These are phyloP conservation scores for Leccinum fibrillosum DNA, from an alignment of 768 basidiomycete species.

Conservation along the genomic window DNA sequence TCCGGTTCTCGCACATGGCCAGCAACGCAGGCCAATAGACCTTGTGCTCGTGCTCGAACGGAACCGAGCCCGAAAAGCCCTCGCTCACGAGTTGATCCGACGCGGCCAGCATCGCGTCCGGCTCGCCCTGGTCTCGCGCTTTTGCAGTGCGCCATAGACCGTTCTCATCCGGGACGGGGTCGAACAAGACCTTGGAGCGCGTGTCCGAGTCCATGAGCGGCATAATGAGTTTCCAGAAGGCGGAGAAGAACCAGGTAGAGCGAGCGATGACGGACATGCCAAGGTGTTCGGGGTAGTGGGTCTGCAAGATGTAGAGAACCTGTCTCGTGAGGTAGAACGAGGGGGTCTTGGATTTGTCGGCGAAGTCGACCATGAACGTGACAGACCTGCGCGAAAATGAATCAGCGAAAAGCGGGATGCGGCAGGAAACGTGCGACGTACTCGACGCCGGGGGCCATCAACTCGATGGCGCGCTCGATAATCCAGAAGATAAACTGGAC, in stretches of 20 bases:
- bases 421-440: conserved; percentile 33
- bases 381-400: not conserved
- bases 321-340: conserved; percentile 36
- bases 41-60: conserved; percentile 72
- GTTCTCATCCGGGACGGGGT: conserved; percentile 40
- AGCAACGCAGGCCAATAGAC: conserved; percentile 73
- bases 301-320: conserved; percentile 52
- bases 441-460: conserved; percentile 84
- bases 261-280: conserved; percentile 60
- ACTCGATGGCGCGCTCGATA: conserved; percentile 71
- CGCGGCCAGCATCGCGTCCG: conserved; percentile 46
- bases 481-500: conserved; percentile 74
- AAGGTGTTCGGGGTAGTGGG: not conserved
- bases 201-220: conserved; percentile 85
- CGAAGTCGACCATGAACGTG: conserved; percentile 71
- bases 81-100: conserved; percentile 67
- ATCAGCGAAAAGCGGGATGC: not conserved
- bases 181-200: conserved; percentile 69
- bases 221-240: conserved; percentile 73
- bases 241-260: conserved; percentile 70
- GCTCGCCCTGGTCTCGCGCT: conserved; percentile 15
- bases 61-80: conserved; percentile 65
- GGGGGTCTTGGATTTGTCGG: conserved; percentile 62
- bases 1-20: conserved; percentile 49
- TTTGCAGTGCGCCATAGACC: conserved; percentile 27